Conservation (phyloP, 2,329 filamentous ascomycete genomes). For the Sodiomyces alkalinus region DNA sequence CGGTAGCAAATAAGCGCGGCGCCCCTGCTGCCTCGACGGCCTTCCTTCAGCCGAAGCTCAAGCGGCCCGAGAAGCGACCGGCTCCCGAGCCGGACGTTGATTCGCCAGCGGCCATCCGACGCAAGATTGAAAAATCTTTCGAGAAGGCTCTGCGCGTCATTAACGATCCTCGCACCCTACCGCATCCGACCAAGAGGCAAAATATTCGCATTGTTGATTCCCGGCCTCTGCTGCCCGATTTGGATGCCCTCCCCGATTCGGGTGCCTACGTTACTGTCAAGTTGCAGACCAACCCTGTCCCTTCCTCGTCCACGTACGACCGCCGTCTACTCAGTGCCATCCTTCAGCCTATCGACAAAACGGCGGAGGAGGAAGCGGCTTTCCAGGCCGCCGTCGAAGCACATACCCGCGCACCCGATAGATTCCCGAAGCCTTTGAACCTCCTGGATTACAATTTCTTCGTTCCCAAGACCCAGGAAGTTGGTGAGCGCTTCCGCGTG, state of each 20-base stretch:
- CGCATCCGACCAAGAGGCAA: constrained; percentile 40
- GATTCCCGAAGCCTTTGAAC: constrained; percentile 39
- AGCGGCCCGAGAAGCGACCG: constrained; percentile 24
- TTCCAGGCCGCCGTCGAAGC: constrained; percentile 34
- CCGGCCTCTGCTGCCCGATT: constrained; percentile 47
- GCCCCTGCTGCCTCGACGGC: constrained; percentile 25
- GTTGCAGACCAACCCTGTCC: constrained; percentile 50
- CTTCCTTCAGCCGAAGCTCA: constrained; percentile 16
- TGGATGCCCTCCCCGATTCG: constrained; percentile 53
- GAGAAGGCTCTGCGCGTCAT: constrained; percentile 36
- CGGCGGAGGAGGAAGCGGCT: constrained; percentile 35
- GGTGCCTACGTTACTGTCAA: constrained; percentile 57
- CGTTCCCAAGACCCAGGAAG: constrained; percentile 32
- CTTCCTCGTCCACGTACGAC: constrained; percentile 37
- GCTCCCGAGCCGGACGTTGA: constrained; percentile 46
- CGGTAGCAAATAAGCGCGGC: constrained; percentile 35
- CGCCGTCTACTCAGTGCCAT: constrained; percentile 45
- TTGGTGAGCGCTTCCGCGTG: constrained; percentile 39
- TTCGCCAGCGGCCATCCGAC: constrained; percentile 51
- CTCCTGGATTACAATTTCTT: constrained; percentile 54
- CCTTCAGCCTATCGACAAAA: constrained; percentile 43
- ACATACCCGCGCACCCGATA: constrained; percentile 39
- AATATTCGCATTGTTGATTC: constrained; percentile 36
- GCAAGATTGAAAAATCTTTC: constrained; percentile 50
- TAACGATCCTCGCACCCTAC: constrained; percentile 36